These are phyloP conservation scores for Monascus purpureus DNA, from an alignment of 495 filamentous ascomycete genomes.

Conservation along the genomic window DNA sequence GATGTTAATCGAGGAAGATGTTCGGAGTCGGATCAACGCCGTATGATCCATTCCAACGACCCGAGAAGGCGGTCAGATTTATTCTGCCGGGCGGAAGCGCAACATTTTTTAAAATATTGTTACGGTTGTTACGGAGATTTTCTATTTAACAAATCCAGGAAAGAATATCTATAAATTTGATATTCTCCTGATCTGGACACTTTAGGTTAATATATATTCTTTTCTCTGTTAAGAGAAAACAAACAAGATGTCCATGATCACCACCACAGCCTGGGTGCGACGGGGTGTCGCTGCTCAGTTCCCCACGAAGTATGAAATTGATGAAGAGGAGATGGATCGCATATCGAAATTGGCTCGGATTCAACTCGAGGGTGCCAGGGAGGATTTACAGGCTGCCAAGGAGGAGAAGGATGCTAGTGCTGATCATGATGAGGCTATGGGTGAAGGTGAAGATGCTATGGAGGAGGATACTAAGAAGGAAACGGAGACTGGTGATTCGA, in stretches of 20 bases:
- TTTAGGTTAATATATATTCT: not conserved
- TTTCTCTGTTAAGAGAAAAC: not conserved
- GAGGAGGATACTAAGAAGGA: conserved; percentile 15
- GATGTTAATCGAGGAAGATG: too few relatives aligned
- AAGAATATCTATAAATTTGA: too few relatives aligned
- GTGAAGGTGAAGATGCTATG: conserved; percentile 14
- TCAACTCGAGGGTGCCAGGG: conserved; percentile 83
- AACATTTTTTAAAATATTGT: too few relatives aligned
- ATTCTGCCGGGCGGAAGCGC: conserved; percentile 26
- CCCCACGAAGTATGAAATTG: conserved; percentile 77
- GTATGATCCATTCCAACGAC: too few relatives aligned
- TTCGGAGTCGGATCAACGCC: too few relatives aligned
- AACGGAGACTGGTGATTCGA: conserved; percentile 8
- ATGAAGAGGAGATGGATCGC: conserved; percentile 83
- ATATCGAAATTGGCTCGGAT: conserved; percentile 82
- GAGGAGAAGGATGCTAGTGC: conserved; percentile 21
- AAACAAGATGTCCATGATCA: conserved; percentile 72
- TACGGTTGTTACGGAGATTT: not conserved
- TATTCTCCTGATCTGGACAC: too few relatives aligned
- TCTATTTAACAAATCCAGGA: too few relatives aligned
- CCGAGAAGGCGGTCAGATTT: too few relatives aligned
- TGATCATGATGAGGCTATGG: conserved; percentile 14
- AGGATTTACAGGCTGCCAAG: conserved; percentile 61
- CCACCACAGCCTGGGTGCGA: conserved; percentile 84
- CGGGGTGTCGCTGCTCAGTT: conserved; percentile 87